These are phyloP conservation scores for Gryganskiella cystojenkinii DNA, from an alignment of 192 early-diverging fungal species.

Conservation along the genomic window DNA sequence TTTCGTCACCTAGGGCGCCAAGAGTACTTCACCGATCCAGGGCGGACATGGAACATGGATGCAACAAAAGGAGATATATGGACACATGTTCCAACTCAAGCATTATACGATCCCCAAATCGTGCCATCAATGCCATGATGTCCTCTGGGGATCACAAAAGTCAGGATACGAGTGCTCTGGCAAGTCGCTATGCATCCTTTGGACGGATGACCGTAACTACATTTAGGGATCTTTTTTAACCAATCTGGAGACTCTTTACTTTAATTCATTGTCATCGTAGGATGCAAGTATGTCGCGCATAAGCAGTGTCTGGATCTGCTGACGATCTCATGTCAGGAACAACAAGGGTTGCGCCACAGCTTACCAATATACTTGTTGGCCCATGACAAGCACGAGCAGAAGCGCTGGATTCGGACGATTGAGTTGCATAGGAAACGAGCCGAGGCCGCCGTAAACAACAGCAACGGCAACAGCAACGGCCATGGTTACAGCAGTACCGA, in stretches of 20 bases:
- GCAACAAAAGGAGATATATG: slow-evolving; percentile 41
- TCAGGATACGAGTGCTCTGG: slow-evolving; percentile 47
- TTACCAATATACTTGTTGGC: slow-evolving; percentile 47
- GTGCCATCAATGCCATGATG: slow-evolving; percentile 51
- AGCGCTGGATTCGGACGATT: slow-evolving; percentile 50
- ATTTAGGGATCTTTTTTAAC: not conserved
- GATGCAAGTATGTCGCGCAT: slow-evolving; percentile 51
- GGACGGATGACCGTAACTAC: too few relatives aligned
- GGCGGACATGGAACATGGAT: slow-evolving; percentile 8
- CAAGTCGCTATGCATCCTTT: not conserved
- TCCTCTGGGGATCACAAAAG: slow-evolving; percentile 53
- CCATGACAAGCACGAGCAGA: slow-evolving; percentile 51
- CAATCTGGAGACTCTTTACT: not conserved
- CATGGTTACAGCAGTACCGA: not conserved
- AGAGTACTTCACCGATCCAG: slow-evolving; percentile 14
- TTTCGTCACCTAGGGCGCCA: slow-evolving; percentile 7
- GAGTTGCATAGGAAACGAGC: slow-evolving; percentile 44
- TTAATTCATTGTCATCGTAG: slow-evolving; percentile 7
- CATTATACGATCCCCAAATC: slow-evolving; percentile 46
- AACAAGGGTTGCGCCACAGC: slow-evolving; percentile 50
- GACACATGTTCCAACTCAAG: slow-evolving; percentile 37
- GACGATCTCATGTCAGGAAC: slow-evolving; percentile 51
- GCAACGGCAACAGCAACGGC: not conserved
- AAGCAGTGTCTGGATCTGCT: slow-evolving; percentile 50
- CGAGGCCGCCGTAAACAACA: slow-evolving; percentile 11